Evolutionary conservation across 2,329 filamentous ascomycete genomes (phyloP), one percentile per base, ranked within the genome.

Genomic region (Penicillium sumatraense): DNA sequence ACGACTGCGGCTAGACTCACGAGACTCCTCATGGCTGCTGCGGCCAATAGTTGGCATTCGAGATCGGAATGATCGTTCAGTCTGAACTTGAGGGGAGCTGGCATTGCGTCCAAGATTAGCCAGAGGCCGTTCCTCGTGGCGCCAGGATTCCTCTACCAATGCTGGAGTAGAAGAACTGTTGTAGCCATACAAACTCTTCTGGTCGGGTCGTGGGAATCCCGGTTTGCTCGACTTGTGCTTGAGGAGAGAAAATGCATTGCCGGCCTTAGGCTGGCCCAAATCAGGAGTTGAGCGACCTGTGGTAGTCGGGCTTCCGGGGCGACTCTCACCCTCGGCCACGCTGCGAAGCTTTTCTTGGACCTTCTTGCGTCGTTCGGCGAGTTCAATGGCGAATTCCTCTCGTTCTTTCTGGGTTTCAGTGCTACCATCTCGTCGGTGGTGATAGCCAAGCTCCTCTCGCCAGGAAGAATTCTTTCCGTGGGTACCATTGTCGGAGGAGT

Each of bases 391-490:
- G 53, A 81, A 79, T 24, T 77, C 78, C 54, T 79, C 75, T 16
- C 77, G 75, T 56, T 81, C 79, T 50, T 70, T 72, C 60, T 80
- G 74, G 3, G 79, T 81, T 57, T 81, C 79, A 1, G 76, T 77
- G 58, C 79, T 81, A 13, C 69, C 75, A 16, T 70, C 72, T 24
- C 78, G 74, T 23, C 73, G 69, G 53, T 80, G 78, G 23, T 69
- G 69, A n/a, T 63, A 54, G 26, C 69, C 60, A 11, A 81, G 60
- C 51, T 84, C 81, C 6, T 80, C 73, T 58, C 83, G 78, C 81
- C 80, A 83, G 6, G 75, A 62, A 5, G 68, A 51, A 2, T 58
- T 57, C 27, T 67, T 64, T 21, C 7, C 52, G 38, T 49, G 36
- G 14, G 11, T 20, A 35, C 16, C 49, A 20, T 23, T 54, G 26